Conservation (phyloP, 2,329 filamentous ascomycete genomes). For the Penicillium sp. region DNA sequence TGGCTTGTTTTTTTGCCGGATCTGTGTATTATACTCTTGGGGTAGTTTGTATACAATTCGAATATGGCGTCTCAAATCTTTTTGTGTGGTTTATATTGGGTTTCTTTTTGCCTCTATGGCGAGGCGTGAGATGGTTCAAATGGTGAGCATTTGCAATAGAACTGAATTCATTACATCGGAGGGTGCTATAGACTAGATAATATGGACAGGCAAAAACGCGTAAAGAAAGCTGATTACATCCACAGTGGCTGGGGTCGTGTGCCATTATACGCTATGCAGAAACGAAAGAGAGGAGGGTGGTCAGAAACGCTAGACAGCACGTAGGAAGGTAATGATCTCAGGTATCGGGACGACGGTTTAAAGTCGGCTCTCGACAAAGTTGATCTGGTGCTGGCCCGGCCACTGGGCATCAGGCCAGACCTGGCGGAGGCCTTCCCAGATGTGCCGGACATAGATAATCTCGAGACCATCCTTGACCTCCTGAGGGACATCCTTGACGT, state of each 20-base stretch:
- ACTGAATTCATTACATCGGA: neutral
- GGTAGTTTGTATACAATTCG: constrained; percentile 14
- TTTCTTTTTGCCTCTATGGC: neutral
- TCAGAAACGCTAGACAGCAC: constrained; percentile 1
- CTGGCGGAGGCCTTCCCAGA: constrained; percentile 86
- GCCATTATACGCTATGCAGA: constrained; percentile 20
- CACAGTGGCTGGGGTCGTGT: neutral
- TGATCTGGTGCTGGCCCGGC: constrained; percentile 68
- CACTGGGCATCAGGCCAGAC: constrained; percentile 90
- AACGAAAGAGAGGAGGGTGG: constrained; percentile 11
- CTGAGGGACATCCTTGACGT: constrained; percentile 81
- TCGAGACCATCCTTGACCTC: constrained; percentile 84
- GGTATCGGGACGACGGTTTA: constrained; percentile 43
- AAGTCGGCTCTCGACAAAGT: constrained; percentile 73
- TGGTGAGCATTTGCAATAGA: neutral
- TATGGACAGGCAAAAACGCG: constrained; percentile 9
- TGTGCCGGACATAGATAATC: constrained; percentile 87
- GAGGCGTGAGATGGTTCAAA: neutral
- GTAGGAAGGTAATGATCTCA: neutral
- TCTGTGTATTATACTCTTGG: constrained; percentile 13
- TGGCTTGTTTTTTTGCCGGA: constrained; percentile 12
- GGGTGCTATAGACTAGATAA: constrained; percentile 7
- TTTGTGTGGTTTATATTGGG: constrained; percentile 11
- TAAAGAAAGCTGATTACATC: constrained; percentile 13
- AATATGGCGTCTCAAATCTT: constrained; percentile 7